Conservation (phyloP, 768 basidiomycete genomes). For the Naganishia vishniacii region DNA sequence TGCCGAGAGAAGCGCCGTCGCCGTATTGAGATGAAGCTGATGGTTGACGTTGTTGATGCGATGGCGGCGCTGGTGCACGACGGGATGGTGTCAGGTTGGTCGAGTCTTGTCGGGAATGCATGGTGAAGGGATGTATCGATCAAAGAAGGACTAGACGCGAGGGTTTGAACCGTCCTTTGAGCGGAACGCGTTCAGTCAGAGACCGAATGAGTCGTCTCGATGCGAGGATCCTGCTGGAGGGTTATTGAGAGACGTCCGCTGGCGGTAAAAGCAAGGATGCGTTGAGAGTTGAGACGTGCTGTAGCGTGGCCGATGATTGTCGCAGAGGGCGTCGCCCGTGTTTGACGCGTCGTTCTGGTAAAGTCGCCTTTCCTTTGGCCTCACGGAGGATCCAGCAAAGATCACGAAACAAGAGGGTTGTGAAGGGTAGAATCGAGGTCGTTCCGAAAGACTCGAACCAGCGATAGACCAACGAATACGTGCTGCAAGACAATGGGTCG, state of each 20-base stretch:
- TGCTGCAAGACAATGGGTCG: too few relatives aligned
- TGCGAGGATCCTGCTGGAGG: too few relatives aligned
- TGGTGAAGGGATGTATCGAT: not conserved
- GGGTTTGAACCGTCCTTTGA: not conserved
- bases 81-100: constrained; percentile 23
- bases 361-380: constrained; percentile 1
- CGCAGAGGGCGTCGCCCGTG: not conserved
- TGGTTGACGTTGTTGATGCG: constrained; percentile 17
- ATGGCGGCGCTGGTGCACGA: constrained; percentile 16
- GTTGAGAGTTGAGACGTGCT: not conserved
- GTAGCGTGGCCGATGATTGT: not conserved
- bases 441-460: too few relatives aligned
- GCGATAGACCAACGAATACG: too few relatives aligned
- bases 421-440: too few relatives aligned
- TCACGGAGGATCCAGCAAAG: constrained; percentile 2
- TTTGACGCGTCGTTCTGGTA: not conserved
- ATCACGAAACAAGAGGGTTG: not conserved
- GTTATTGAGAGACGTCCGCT: too few relatives aligned
- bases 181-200: too few relatives aligned
- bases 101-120: constrained; percentile 22
- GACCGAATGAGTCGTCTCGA: too few relatives aligned
- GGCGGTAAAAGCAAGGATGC: not conserved
- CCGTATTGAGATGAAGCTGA: not conserved
- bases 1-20: not conserved
- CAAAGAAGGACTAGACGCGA: not conserved